These are phyloP conservation scores for Aspergillus ochraceoroseus DNA, from an alignment of 2,329 filamentous ascomycete species.

Conservation along the genomic window DNA sequence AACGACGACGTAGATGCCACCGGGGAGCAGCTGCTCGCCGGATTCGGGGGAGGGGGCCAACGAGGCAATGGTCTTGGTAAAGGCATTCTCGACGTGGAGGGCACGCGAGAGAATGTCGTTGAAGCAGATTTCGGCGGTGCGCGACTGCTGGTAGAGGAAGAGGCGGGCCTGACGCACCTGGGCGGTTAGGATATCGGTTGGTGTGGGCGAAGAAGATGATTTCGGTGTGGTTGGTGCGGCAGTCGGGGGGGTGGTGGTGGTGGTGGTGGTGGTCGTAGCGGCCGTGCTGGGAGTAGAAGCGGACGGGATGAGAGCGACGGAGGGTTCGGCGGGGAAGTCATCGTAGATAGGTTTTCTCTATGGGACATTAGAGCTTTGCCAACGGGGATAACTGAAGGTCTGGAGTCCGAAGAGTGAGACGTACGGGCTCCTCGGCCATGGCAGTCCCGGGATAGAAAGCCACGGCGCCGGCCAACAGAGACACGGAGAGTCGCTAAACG, in stretches of 20 bases:
- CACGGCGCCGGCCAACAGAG: constrained; percentile 40
- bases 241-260: constrained; percentile 44
- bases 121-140: constrained; percentile 71
- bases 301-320: constrained; percentile 20
- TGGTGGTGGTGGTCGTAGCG: constrained; percentile 22
- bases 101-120: constrained; percentile 76
- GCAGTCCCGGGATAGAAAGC: constrained; percentile 40
- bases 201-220: constrained; percentile 56
- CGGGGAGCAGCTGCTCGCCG: constrained; percentile 84
- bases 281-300: constrained; percentile 20
- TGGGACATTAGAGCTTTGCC: neutral
- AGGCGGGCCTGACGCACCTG: constrained; percentile 77
- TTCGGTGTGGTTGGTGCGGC: constrained; percentile 59
- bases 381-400: neutral
- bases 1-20: constrained; percentile 85
- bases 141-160: constrained; percentile 70
- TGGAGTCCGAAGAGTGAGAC: constrained; percentile 10
- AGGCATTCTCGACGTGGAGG: constrained; percentile 79
- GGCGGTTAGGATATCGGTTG: constrained; percentile 80
- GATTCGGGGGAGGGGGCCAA: constrained; percentile 80
- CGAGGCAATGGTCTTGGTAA: constrained; percentile 82
- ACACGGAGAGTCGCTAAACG: constrained; percentile 35
- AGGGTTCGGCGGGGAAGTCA: constrained; percentile 32
- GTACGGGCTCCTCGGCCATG: constrained; percentile 43
- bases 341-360: constrained; percentile 46